These are phyloP conservation scores for Myriosclerotinia scirpicola DNA, from an alignment of 2,329 filamentous ascomycete species.

Conservation along the genomic window DNA sequence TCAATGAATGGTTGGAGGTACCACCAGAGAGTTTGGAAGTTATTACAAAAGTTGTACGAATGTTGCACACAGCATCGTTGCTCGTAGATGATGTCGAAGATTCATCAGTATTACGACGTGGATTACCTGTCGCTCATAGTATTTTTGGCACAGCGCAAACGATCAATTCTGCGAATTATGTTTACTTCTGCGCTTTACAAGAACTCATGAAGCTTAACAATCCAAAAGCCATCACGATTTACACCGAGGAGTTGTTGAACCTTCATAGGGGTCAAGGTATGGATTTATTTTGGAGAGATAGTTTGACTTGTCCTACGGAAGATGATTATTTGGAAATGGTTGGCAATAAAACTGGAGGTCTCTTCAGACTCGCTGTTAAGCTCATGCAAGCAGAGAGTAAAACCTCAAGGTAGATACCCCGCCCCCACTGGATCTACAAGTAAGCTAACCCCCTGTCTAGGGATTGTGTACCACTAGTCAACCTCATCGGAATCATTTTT, in stretches of 20 bases:
- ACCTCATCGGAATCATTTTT: conserved; percentile 80
- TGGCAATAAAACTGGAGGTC: conserved; percentile 82
- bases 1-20: conserved; percentile 78
- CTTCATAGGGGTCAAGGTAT: conserved; percentile 86
- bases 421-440: conserved; percentile 8
- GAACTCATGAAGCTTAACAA: conserved; percentile 72
- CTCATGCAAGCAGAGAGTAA: conserved; percentile 78
- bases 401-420: conserved; percentile 43
- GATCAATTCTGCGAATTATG: conserved; percentile 88
- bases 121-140: conserved; percentile 77
- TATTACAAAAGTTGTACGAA: conserved; percentile 77
- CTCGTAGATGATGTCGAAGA: conserved; percentile 90
- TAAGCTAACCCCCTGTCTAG: conserved; percentile 35
- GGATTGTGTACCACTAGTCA: conserved; percentile 82
- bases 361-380: conserved; percentile 82
- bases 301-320: conserved; percentile 77
- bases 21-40: conserved; percentile 67
- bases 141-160: conserved; percentile 87
- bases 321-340: conserved; percentile 96
- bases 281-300: conserved; percentile 89
- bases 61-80: conserved; percentile 82
- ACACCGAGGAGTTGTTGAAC: conserved; percentile 79
- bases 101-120: conserved; percentile 71
- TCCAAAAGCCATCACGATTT: conserved; percentile 66
- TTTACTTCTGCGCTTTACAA: conserved; percentile 78